A percentile compares a stretch with the other conserved stretches of the same genome.
Conservation (phyloP, 805 yeast genomes). For the Wickerhamiella azyma region DNA sequence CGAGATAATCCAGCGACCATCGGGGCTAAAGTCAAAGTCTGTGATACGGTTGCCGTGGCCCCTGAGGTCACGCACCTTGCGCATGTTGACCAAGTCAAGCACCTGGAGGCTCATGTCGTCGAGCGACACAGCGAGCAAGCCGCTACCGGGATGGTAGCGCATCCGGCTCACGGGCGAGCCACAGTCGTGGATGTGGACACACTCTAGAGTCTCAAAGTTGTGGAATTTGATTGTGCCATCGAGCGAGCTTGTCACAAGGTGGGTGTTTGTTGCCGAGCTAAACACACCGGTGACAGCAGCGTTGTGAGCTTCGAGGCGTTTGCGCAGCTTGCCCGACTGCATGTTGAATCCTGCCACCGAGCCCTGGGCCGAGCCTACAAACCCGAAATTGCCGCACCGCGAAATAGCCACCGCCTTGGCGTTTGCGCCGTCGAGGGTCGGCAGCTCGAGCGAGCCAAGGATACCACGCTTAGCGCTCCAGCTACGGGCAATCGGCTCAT, state of each 20-base stretch:
- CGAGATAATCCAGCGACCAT: slow-evolving; percentile 88
- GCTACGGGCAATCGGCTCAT: slow-evolving; percentile 70
- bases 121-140: slow-evolving; percentile 68
- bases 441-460: slow-evolving; percentile 58
- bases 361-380: slow-evolving; percentile 81
- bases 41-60: slow-evolving; percentile 89
- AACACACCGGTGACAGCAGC: slow-evolving; percentile 73
- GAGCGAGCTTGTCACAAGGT: slow-evolving; percentile 73
- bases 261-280: slow-evolving; percentile 78
- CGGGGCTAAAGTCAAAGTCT: slow-evolving; percentile 77
- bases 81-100: slow-evolving; percentile 67
- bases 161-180: slow-evolving; percentile 67
- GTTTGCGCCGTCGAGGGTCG: slow-evolving; percentile 63
- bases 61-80: slow-evolving; percentile 69
- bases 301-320: slow-evolving; percentile 50
- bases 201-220: slow-evolving; percentile 61
- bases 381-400: slow-evolving; percentile 88
- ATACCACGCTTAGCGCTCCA: slow-evolving; percentile 76
- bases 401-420: slow-evolving; percentile 70
- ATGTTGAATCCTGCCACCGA: slow-evolving; percentile 74
- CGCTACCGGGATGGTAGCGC: slow-evolving; percentile 70
- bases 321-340: slow-evolving; percentile 78
- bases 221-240: slow-evolving; percentile 84
- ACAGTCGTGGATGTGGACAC: slow-evolving; percentile 50
- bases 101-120: slow-evolving; percentile 79